These are phyloP conservation scores for Globisporangium middletonii DNA, from an alignment of 352 stramenopile species.

Conservation along the genomic window DNA sequence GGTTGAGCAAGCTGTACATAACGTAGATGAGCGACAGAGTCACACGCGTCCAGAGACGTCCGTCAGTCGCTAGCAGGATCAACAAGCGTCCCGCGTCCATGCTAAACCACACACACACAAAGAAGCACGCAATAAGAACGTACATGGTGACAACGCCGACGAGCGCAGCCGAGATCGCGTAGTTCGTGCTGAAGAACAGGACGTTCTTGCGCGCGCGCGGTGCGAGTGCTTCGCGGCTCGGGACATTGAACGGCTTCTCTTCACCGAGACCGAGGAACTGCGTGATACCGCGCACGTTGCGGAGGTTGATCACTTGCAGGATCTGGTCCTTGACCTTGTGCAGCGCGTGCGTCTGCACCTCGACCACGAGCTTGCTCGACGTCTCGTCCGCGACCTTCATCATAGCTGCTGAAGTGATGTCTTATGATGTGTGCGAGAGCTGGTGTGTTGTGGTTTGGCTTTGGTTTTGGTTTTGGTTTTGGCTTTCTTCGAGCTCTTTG, in stretches of 20 bases:
- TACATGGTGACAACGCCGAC: constrained; percentile 84
- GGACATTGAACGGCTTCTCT: constrained; percentile 83
- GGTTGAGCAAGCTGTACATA: constrained; percentile 58
- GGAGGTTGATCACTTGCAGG: constrained; percentile 54
- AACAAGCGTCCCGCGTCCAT: not conserved
- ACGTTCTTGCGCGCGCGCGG: constrained; percentile 72
- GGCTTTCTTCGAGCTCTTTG: too few species aligned
- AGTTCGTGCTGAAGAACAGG: constrained; percentile 83
- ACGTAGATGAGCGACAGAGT: not conserved
- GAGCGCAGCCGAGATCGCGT: constrained; percentile 66
- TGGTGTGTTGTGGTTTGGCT: too few species aligned
- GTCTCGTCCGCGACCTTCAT: constrained; percentile 62
- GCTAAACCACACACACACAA: constrained; percentile 3
- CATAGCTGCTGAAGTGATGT: constrained; percentile 1
- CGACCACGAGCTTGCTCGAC: constrained; percentile 48
- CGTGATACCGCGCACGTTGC: constrained; percentile 73
- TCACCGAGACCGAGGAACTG: constrained; percentile 82
- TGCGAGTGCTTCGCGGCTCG: constrained; percentile 50
- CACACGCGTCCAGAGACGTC: not conserved
- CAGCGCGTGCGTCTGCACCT: constrained; percentile 56
- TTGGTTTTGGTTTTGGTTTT: not conserved
- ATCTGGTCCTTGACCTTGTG: constrained; percentile 65
- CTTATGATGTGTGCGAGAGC: too few species aligned
- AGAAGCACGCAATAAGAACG: not conserved
- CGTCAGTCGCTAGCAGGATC: not conserved